Base-by-base conservation (phyloP, 2,329 filamentous ascomycete species). In the Diplodia seriata region DNA sequence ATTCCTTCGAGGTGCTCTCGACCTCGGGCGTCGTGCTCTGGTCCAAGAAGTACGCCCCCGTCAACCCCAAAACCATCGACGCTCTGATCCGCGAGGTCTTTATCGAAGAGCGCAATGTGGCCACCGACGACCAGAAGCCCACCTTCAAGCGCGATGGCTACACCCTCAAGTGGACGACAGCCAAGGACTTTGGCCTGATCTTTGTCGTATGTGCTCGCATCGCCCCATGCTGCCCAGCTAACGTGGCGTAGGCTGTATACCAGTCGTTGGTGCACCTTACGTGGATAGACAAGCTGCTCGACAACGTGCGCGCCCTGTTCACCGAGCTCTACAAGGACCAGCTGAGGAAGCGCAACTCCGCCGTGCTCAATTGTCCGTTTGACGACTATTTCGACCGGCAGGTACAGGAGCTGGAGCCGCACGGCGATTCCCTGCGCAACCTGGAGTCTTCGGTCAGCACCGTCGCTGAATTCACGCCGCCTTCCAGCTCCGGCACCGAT, bases 21-120 rank as follows among this genome's bases (percentile, higher is more conserved):
- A 97, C 94, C 47, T 97, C 94, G 3, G 95, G 95, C 68, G 94
- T 99, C 70, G 95, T 99, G 68, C 87, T 99, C 67, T 99, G 95
- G 95, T 97, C 94, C 70, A 90, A 91, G 77, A 90, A 89, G 31
- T 97, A 94, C 78, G 89, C 90, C 66, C 86, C 90, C 2, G 89
- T 97, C 76, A 93, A 89, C 77, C 87, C 91, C 53, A 89, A 91
- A 73, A 85, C 97, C 71, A 90, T 99, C 84, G 97, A 99, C 84
- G 91, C 88, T 83, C 90, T 99, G 79, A 97, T 99, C 81, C 90
- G 90, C 78, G 93, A 98, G 80, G 92, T 97, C 76, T 97, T 99
- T 78, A 97, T 99, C 76, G 95, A 99, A 81, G 94, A 97, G 83
- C 94, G 92, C 79, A 86, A 87, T 69, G 85, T 88, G 68, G 85